A percentile compares a stretch with the other conserved stretches of the same genome.
These are phyloP conservation scores for Punica granatum DNA, from an alignment of 345 rosid genomes.

Conservation along the genomic window DNA sequence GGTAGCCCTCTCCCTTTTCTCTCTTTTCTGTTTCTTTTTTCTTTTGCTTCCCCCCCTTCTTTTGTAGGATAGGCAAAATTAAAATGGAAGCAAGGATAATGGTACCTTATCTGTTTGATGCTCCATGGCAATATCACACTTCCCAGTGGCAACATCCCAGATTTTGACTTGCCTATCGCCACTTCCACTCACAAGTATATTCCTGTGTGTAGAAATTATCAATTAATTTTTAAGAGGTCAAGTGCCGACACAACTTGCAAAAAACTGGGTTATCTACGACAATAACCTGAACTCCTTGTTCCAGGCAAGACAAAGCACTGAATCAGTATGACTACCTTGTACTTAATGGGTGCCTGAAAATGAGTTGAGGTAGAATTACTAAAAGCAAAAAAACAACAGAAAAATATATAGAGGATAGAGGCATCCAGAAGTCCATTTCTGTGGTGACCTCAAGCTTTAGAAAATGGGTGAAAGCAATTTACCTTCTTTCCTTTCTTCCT, in stretches of 20 bases:
- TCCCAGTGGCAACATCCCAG: slow-evolving; percentile 79
- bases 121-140: slow-evolving; percentile 69
- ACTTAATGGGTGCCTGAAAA: slow-evolving; percentile 34
- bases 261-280: neutral
- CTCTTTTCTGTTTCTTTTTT: neutral
- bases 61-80: neutral
- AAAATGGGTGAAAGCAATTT: slow-evolving; percentile 2
- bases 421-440: neutral
- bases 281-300: slow-evolving; percentile 80
- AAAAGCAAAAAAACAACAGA: neutral
- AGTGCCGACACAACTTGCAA: slow-evolving; percentile 1
- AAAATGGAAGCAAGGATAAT: neutral
- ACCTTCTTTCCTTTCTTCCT: slow-evolving; percentile 55
- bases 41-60: neutral
- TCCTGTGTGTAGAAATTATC: slow-evolving; percentile 36
- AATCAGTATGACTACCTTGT: slow-evolving; percentile 79
- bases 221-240: slow-evolving; percentile 2
- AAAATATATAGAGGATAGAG: neutral
- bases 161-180: slow-evolving; percentile 77
- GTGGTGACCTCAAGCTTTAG: neutral
- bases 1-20: neutral
- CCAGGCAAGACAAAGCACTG: slow-evolving; percentile 97
- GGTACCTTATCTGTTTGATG: slow-evolving; percentile 77
- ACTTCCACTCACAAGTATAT: slow-evolving; percentile 86
- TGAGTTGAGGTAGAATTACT: neutral